These are phyloP conservation scores for Plectranthus barbatus DNA, from an alignment of 257 asterid genomes.

Conservation along the genomic window DNA sequence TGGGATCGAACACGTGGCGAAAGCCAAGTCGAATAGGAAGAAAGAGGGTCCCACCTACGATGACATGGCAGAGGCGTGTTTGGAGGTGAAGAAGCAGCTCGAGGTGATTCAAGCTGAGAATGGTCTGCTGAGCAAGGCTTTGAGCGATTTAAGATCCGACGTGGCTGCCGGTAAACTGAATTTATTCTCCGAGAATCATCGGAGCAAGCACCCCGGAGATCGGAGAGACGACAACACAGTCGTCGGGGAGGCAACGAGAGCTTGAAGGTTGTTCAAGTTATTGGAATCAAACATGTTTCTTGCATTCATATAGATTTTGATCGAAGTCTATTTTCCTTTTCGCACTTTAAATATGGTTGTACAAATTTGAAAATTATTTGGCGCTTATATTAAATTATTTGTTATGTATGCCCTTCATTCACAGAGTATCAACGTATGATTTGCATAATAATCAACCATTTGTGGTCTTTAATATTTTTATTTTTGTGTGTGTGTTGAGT, in stretches of 20 bases:
- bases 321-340: no score
- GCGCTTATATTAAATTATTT: no score
- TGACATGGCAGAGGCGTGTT: slow-evolving; percentile 49
- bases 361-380: no score
- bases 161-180: slow-evolving; percentile 48
- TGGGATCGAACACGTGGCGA: slow-evolving; percentile 61
- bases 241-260: not conserved
- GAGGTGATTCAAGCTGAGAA: slow-evolving; percentile 70
- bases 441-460: no score
- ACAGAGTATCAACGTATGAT: no score
- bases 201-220: slow-evolving; percentile 26
- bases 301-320: not conserved
- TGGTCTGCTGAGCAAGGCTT: slow-evolving; percentile 63
- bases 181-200: slow-evolving; percentile 17
- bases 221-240: slow-evolving; percentile 23
- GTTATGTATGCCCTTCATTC: no score
- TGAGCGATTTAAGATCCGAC: slow-evolving; percentile 67
- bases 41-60: slow-evolving; percentile 26
- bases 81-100: slow-evolving; percentile 59
- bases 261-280: not conserved
- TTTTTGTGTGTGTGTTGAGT: no score
- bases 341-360: no score
- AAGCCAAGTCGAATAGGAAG: slow-evolving; percentile 20
- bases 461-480: no score
- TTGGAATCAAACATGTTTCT: slow-evolving; percentile 14